phyloP scores from a whole-genome alignment of 768 basidiomycete genomes.

The Tulasnella sp. region DNA sequence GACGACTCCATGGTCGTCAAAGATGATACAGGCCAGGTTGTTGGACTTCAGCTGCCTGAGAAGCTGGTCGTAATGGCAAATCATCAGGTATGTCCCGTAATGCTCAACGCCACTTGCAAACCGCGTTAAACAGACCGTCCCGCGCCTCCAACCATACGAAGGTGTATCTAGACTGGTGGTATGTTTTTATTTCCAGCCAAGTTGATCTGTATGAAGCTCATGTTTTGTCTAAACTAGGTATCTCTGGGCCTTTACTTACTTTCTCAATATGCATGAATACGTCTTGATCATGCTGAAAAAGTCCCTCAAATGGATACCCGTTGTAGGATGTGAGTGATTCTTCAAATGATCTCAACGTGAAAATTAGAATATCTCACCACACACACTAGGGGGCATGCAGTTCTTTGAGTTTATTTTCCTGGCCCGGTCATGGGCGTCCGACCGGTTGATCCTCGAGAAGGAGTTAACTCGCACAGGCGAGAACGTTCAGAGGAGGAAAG shows the following conservation, averaged over 20 bases:
- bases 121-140: background rate
- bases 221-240: conserved; percentile 42
- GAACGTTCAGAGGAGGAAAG: conserved; percentile 11
- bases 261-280: conserved; percentile 52
- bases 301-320: conserved; percentile 72
- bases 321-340: conserved; percentile 62
- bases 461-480: conserved; percentile 23
- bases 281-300: conserved; percentile 90
- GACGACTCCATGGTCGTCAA: conserved; percentile 51
- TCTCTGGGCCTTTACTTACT: conserved; percentile 72
- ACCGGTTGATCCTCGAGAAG: conserved; percentile 57
- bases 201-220: background rate
- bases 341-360: too few relatives aligned
- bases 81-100: conserved; percentile 58
- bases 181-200: too few relatives aligned
- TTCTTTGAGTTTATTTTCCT: conserved; percentile 91
- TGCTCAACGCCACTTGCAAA: too few relatives aligned
- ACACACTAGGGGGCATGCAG: conserved; percentile 66
- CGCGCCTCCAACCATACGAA: conserved; percentile 21
- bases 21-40: conserved; percentile 44
- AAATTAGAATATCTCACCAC: background rate
- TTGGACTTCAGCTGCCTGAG: conserved; percentile 56
- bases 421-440: conserved; percentile 81
- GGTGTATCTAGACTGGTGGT: conserved; percentile 63
- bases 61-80: conserved; percentile 82